Evolutionary conservation across 2,329 filamentous ascomycete genomes (phyloP), one percentile per base, ranked within the genome.

Genomic region (Ophiosphaerella korrae): DNA sequence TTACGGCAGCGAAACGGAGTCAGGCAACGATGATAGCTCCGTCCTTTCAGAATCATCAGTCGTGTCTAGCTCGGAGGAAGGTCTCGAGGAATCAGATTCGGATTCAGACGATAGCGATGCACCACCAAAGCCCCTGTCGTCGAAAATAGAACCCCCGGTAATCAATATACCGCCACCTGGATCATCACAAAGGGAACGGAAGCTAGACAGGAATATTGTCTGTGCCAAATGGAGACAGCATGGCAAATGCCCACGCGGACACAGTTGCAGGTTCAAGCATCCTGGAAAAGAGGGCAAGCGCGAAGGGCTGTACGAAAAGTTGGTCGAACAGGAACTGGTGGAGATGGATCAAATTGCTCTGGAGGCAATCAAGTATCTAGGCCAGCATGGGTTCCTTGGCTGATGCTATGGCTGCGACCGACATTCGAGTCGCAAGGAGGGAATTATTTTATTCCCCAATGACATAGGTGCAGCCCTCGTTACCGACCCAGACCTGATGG

Each of bases 401-500:
- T 71, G 46, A 14, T 12, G 7, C 12, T 16, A 32, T 34, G 24
- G 41, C 18, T 32, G 16, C 3, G 26, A 29, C 26, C 7, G 26
- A 8, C 2, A 9, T 8, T 29, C 7, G 26, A 29, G 7, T 29
- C 26, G 26, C 26, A 29, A 8, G 26, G 6, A 3, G 11, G 3
- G 21, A 34, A 33, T 8, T 14, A 31, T 29, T 14, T 66, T 44
- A 82, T 62, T 85, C 82, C 21, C 82, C 82, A 66, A 85, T 84
- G 23, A 85, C 84, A 74, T 87, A 88, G 2, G 84, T 88, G 68
- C 88, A 90, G 0, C 88, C 88, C 52, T 82, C 75, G 1, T 71
- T 60, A 1, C 87, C 87, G 40, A 89, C 80, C 84, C 86, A 89
- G 1, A 90, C 87, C 73, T 90, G 86, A 60, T 90, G 88, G 11